Percentiles rank a stretch among this genome's conserved stretches.
These are phyloP conservation scores for Ligustrum vulgare DNA, from an alignment of 257 asterid genomes.

Conservation along the genomic window DNA sequence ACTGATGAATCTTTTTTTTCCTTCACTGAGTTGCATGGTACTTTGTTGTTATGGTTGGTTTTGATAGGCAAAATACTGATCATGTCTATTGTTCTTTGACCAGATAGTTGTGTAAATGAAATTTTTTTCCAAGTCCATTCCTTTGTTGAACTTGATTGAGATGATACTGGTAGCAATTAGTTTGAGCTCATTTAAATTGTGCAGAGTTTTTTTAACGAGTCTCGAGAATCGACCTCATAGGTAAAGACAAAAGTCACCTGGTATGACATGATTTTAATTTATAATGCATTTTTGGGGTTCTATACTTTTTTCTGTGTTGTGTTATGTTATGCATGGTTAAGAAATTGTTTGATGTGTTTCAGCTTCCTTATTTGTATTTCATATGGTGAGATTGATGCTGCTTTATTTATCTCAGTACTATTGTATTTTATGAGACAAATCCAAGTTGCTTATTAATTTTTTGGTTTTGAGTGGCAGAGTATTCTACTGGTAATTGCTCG, in stretches of 20 bases:
- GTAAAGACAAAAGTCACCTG: too few relatives aligned
- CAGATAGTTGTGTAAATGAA: not conserved
- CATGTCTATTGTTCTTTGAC: not conserved
- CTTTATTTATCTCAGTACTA: not conserved
- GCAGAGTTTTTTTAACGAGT: not conserved
- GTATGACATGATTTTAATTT: too few relatives aligned
- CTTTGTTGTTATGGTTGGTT: not conserved
- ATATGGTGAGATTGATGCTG: not conserved
- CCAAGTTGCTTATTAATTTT: not conserved
- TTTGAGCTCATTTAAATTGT: not conserved
- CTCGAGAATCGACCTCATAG: not conserved
- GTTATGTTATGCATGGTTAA: not conserved
- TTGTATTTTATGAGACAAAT: not conserved
- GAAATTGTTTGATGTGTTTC: not conserved
- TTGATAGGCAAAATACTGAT: not conserved
- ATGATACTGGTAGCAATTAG: not conserved
- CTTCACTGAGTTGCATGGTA: not conserved
- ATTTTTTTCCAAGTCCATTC: not conserved
- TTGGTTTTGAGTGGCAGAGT: not conserved
- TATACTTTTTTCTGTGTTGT: not conserved
- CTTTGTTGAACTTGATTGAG: not conserved
- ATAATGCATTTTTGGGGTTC: not conserved
- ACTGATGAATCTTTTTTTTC: not conserved
- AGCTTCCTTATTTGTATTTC: not conserved
- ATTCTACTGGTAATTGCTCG: not conserved